phyloP scores from a whole-genome alignment of 306 rosid genomes.

The Vigna reflexopilosa region DNA sequence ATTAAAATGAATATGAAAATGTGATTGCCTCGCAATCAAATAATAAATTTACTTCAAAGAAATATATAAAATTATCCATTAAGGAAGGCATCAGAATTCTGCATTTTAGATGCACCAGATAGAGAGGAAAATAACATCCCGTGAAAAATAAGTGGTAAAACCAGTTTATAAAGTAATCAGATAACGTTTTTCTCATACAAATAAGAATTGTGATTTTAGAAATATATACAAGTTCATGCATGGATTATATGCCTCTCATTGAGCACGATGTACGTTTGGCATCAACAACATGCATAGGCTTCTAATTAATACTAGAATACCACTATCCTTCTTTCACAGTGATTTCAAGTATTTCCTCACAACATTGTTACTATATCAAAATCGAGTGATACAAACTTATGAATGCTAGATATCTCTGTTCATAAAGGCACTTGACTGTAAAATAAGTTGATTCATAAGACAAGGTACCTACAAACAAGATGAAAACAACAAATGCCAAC shows the following conservation, averaged over 20 bases:
- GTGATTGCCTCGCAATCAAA: neutral
- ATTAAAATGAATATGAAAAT: neutral
- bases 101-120: slow-evolving; percentile 23
- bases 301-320: neutral
- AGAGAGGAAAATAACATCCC: slow-evolving; percentile 8
- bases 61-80: neutral
- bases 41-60: neutral
- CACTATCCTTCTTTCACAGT: slow-evolving; percentile 34
- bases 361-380: slow-evolving; percentile 27
- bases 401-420: slow-evolving; percentile 28
- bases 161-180: slow-evolving; percentile 11
- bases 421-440: slow-evolving; percentile 18
- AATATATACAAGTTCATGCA: slow-evolving; percentile 16
- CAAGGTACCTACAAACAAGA: slow-evolving; percentile 95
- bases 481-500: slow-evolving; percentile 68
- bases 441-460: slow-evolving; percentile 54
- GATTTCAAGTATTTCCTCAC: slow-evolving; percentile 26
- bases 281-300: neutral
- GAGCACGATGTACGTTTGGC: slow-evolving; percentile 15
- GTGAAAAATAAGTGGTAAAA: slow-evolving; percentile 19
- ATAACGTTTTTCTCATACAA: slow-evolving; percentile 26
- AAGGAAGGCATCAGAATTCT: neutral
- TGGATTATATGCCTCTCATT: slow-evolving; percentile 8
- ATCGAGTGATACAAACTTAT: slow-evolving; percentile 23
- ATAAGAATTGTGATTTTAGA: neutral